phyloP scores from a whole-genome alignment of 2,329 filamentous ascomycete genomes.

The Colletotrichum sp. region DNA sequence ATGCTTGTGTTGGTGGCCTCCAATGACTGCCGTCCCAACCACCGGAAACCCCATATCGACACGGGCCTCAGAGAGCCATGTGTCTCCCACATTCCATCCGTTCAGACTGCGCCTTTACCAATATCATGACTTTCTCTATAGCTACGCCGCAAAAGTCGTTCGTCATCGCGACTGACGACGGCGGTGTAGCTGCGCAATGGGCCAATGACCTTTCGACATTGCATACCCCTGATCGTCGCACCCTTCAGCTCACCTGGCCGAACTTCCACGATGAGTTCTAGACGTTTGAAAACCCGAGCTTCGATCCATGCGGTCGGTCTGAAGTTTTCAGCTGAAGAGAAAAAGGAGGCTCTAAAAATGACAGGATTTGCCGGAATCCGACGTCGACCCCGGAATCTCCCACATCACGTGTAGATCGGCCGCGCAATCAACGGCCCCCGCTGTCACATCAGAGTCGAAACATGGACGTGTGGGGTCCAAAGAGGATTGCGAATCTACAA shows the following conservation, averaged over 20 bases:
- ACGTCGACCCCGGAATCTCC: neutral
- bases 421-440: neutral
- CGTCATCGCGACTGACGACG: neutral
- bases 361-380: neutral
- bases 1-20: neutral
- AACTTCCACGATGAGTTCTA: neutral
- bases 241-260: neutral
- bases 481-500: neutral
- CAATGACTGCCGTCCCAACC: neutral
- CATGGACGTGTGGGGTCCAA: neutral
- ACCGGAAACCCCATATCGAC: neutral
- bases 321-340: neutral
- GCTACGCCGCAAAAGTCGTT: neutral
- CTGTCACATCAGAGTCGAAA: neutral
- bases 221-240: neutral
- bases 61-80: neutral
- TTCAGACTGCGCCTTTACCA: neutral
- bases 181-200: neutral
- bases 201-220: neutral
- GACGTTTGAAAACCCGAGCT: neutral
- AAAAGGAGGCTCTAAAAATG: neutral
- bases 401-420: constrained; percentile 9
- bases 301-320: neutral
- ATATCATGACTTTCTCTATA: neutral
- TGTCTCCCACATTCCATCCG: neutral